Evolutionary conservation across 441 rosid genomes (phyloP), one percentile per base, ranked within the genome.

Genomic region (Corymbia citriodora): DNA sequence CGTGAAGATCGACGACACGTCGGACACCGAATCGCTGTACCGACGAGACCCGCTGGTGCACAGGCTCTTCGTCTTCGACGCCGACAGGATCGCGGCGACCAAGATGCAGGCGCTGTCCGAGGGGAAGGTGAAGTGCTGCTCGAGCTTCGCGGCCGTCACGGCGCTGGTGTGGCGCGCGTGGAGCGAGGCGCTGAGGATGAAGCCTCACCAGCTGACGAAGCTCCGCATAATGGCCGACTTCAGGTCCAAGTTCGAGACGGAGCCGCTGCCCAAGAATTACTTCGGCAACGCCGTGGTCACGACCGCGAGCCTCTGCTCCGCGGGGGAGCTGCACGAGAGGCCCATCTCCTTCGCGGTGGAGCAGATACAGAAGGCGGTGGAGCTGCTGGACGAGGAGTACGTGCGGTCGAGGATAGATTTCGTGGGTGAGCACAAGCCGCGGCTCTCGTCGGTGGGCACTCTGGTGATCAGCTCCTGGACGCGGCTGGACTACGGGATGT

Each of bases 121-220:
- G 29, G 92, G 88, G 49, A 49, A 49, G 6, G 25, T 63, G 15
- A 49, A 54, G 15, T 21, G 10, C 50, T 89, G 91, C 74, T 88
- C 93, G 31, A 93, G 89, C 89, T 93, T 93, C 92, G 91, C 92
- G 52, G 92, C 89, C 17, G 87, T 93, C 23, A 88, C 93, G 7
- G 92, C 92, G 17, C 68, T 93, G 12, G 23, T 93, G 19, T 92
- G 93, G 94, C 74, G 52, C 16, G 59, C 88, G 31, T 88, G 92
- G 82, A 88, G 83, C 87, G 91, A 92, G 59, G 93, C 93, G 16
- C 82, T 90, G 19, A 82, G 89, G 17, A 93, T 92, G 89, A 81
- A 91, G 33, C 92, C 92, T 17, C 74, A 92, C 31, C 91, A 89
- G 53, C 81, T 89, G 57, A 92, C 92, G 83, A 93, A 85, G 86